Evolutionary conservation across 306 rosid genomes (phyloP).

Genomic region (Dalbergia oliveri): DNA sequence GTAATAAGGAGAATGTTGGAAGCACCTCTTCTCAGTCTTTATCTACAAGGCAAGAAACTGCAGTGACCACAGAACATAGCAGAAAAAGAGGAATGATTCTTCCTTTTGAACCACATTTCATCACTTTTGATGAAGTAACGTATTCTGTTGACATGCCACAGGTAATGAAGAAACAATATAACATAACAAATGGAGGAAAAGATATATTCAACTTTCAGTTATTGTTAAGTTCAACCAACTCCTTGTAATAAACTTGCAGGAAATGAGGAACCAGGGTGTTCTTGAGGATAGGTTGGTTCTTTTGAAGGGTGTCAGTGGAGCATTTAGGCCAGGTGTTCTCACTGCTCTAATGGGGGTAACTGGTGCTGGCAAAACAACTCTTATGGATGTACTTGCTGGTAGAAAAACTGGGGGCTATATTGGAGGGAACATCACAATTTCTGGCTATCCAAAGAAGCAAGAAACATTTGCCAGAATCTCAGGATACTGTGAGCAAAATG

Average conservation of each 20-base stretch:
- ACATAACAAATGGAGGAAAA: neutral
- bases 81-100: constrained; percentile 55
- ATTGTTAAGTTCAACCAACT: neutral
- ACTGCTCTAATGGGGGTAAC: constrained; percentile 91
- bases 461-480: constrained; percentile 84
- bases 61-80: neutral
- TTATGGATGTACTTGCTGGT: constrained; percentile 90
- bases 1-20: constrained; percentile 33
- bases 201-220: neutral
- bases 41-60: constrained; percentile 14
- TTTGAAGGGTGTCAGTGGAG: constrained; percentile 73
- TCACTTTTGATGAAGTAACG: constrained; percentile 53
- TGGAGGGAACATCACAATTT: constrained; percentile 70
- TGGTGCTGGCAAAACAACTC: constrained; percentile 92
- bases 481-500: constrained; percentile 89
- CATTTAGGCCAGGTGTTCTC: constrained; percentile 86
- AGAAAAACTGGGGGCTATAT: constrained; percentile 84
- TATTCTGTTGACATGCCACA: constrained; percentile 59
- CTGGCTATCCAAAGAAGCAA: constrained; percentile 84
- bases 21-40: neutral
- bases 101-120: constrained; percentile 55
- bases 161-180: constrained; percentile 27
- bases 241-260: constrained; percentile 52
- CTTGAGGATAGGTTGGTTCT: constrained; percentile 66
- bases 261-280: constrained; percentile 71